A percentile compares a stretch with the other conserved stretches of the same genome.
These are phyloP conservation scores for Suhomyces emberorum DNA, from an alignment of 805 yeast species.

Conservation along the genomic window DNA sequence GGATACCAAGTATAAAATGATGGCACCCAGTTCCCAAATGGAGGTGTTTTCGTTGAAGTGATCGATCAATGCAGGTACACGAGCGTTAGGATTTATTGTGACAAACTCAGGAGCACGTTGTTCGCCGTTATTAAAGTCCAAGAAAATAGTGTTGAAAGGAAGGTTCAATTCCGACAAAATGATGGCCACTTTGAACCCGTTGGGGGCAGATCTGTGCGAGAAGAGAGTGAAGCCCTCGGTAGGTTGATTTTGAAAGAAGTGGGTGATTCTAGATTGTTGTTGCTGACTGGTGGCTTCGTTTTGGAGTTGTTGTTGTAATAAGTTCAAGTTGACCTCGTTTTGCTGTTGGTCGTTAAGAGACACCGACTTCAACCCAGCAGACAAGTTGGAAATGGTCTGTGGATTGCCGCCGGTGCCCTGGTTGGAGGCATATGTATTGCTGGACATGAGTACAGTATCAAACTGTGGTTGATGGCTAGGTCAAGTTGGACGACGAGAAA, in stretches of 20 bases:
- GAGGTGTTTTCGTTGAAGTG: slow-evolving; percentile 77
- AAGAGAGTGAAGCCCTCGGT: slow-evolving; percentile 79
- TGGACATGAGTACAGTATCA: slow-evolving; percentile 1
- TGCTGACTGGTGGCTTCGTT: slow-evolving; percentile 39
- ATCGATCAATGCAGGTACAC: slow-evolving; percentile 93
- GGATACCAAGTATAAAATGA: slow-evolving; percentile 75
- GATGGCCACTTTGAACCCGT: slow-evolving; percentile 94
- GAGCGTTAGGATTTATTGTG: slow-evolving; percentile 90
- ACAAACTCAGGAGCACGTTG: slow-evolving; percentile 93
- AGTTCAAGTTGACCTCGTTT: slow-evolving; percentile 38
- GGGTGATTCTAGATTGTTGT: slow-evolving; percentile 58
- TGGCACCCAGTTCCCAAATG: slow-evolving; percentile 95
- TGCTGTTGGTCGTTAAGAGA: slow-evolving; percentile 40
- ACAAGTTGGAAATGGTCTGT: slow-evolving; percentile 39
- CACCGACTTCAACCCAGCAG: slow-evolving; percentile 46
- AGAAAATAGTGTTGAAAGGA: slow-evolving; percentile 73
- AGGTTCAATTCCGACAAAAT: slow-evolving; percentile 79
- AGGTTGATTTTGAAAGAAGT: slow-evolving; percentile 75
- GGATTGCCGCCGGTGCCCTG: slow-evolving; percentile 3
- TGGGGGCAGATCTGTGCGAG: slow-evolving; percentile 85
- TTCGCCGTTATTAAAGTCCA: slow-evolving; percentile 85
- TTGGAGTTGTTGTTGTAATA: slow-evolving; percentile 45
- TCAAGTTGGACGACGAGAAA: too few species aligned
- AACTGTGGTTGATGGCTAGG: background rate
- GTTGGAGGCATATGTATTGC: slow-evolving; percentile 2